Conservation (phyloP, 2,329 filamentous ascomycete genomes). For the Exophiala sideris region DNA sequence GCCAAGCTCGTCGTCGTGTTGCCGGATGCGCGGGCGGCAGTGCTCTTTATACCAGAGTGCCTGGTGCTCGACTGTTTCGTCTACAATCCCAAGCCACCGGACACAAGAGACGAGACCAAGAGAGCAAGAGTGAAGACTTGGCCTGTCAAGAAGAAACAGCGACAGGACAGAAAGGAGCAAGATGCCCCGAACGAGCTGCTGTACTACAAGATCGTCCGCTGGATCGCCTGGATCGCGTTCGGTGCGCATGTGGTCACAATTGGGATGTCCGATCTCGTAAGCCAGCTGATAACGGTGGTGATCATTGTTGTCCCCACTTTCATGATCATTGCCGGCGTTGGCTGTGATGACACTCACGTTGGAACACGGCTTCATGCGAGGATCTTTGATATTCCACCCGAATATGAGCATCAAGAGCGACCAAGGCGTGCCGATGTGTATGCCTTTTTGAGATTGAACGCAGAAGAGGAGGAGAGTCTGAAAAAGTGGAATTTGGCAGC, state of each 20-base stretch:
- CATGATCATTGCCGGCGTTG: slow-evolving; percentile 38
- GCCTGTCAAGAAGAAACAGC: too few species aligned
- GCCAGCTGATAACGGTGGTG: slow-evolving; percentile 20
- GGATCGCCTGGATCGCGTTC: slow-evolving; percentile 22
- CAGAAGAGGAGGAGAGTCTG: slow-evolving; percentile 21
- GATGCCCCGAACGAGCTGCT: background rate
- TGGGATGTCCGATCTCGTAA: slow-evolving; percentile 19
- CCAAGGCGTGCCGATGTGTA: slow-evolving; percentile 24
- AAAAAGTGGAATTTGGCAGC: slow-evolving; percentile 25
- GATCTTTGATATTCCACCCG: background rate
- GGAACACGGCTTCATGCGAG: background rate
- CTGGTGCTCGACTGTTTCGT: background rate
- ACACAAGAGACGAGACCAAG: background rate
- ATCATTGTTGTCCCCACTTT: slow-evolving; percentile 21
- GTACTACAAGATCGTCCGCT: slow-evolving; percentile 2
- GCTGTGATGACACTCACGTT: slow-evolving; percentile 50
- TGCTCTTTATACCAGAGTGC: background rate
- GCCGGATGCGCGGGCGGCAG: background rate
- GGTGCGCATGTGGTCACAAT: slow-evolving; percentile 23
- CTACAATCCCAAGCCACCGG: background rate
- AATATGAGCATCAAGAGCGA: slow-evolving; percentile 1
- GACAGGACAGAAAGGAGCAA: too few species aligned
- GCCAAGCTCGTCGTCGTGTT: background rate
- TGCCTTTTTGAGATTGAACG: slow-evolving; percentile 20
- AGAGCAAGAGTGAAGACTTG: too few species aligned